Base-by-base conservation (phyloP, 1,139 yeast genomes). In the Candida albicans region DNA sequence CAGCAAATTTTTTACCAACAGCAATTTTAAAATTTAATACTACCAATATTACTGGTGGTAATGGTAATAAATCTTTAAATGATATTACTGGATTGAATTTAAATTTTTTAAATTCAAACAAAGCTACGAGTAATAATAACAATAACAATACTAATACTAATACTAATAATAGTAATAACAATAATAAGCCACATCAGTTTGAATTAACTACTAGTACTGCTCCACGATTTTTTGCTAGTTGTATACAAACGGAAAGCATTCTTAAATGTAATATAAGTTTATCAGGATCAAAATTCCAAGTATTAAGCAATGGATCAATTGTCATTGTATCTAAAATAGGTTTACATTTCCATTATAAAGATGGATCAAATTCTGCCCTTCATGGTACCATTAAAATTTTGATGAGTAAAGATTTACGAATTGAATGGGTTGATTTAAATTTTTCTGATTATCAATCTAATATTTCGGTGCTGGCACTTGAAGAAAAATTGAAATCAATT, bases 351-450 rank as follows among this genome's bases (percentile, higher is more conserved):
- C 70, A 73, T 55, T 87, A 81, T 57, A 63, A 67, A 3, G 95
- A 87, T 62, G 95, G 91, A 0, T 81, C 91, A 1, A 72, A 75
- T 51, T 80, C 86, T n/a, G 72, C 77, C 8, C 73, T 82, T 38
- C 68, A 70, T 39, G 87, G 91, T 0, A 77, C 78, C 8, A 61
- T 82, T 22, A 80, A 81, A 51, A 75, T 85, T 8, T 66, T 81
- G 13, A 77, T 87, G 68, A 82, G 80, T 55, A 67, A 83, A 33
- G 79, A 75, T 44, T 68, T 87, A 50, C 75, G 79, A 50, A 77
- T 88, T 30, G 95, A 87, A 53, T 84, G 87, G 82, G 61, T 86
- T 41, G 95, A 87, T 55, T 68, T 83, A 49, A 77, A 75, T 41
- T 70, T 79, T 25, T 45, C 52, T 48, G 57, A 55, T 35, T 68